Evolutionary conservation across 345 rosid species (phyloP), one percentile per base, ranked within the genome.

Genomic region (Orychophragmus violaceus): DNA sequence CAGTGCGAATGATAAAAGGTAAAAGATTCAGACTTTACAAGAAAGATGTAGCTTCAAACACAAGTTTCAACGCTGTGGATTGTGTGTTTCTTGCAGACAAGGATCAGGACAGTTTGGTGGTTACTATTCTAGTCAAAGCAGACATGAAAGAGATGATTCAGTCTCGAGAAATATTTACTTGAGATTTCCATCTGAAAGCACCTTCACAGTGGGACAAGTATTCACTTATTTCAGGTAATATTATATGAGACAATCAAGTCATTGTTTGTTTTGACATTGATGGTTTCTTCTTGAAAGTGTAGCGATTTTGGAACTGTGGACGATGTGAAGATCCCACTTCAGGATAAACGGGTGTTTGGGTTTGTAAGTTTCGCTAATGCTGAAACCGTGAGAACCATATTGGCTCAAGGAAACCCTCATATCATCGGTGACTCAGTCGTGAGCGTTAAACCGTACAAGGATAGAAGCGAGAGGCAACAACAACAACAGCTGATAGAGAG

Each of bases 301-400:
- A 93, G 98, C 78, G 66, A 58, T 52, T 93, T 82, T 69, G 98
- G 98, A 76, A 80, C 78, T 3, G 98, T 93, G 64, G 89, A 90
- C 71, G 96, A 88, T 78, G 96, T 93, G 65, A 83, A 96, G 83
- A 93, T 93, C 69, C 98, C 96, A 1, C 84, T 83, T 71, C 97
- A 90, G 80, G 84, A 82, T 73, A 87, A 90, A 79, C 76, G 96
- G 68, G 86, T 93, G 97, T 93, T 82, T 78, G 98, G 97, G 28
- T 93, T 93, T 77, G 97, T 93, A 50, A 86, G 95, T 8, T 93
- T 93, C 45, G 78, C 82, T 71, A 76, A 67, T 59, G 78, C 95
- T 13, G 96, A 86, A 76, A 88, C 97, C 3, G 97, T 86, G 77
- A 85, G 78, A 78, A 85, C 68, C 72, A 81, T 93, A 74, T 76